Evolutionary conservation across 106 monocot genomes (phyloP).

Genomic region (Acorus gramineus): DNA sequence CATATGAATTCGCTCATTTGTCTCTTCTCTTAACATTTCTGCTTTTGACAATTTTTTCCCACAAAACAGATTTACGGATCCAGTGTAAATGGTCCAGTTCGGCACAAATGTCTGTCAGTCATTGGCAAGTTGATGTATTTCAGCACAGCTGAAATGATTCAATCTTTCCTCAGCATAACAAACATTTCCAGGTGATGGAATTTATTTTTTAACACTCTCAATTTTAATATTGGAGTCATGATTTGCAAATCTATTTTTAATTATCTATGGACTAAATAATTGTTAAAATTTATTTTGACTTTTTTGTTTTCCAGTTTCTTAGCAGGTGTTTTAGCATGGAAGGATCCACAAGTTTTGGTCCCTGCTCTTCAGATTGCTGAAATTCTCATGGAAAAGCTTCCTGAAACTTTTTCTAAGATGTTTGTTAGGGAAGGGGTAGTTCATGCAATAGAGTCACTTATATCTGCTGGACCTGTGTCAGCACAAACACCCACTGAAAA

Average conservation of each 20-base stretch:
- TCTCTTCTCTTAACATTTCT: not conserved
- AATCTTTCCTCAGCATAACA: constrained; percentile 51
- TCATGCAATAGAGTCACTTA: constrained; percentile 86
- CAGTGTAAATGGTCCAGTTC: constrained; percentile 85
- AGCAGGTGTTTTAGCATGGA: constrained; percentile 96
- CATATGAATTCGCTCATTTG: not conserved
- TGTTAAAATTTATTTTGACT: not conserved
- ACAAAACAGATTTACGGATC: constrained; percentile 72
- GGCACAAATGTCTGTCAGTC: constrained; percentile 81
- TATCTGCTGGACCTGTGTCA: constrained; percentile 34
- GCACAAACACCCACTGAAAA: constrained; percentile 43
- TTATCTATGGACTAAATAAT: not conserved
- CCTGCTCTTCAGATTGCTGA: constrained; percentile 95
- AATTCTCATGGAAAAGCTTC: constrained; percentile 92
- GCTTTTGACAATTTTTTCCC: not conserved
- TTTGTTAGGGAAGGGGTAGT: constrained; percentile 99
- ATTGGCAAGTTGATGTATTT: constrained; percentile 93
- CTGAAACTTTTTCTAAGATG: constrained; percentile 71
- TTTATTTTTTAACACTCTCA: not conserved
- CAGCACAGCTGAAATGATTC: constrained; percentile 89
- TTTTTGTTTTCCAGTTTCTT: constrained; percentile 53
- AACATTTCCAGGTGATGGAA: constrained; percentile 75
- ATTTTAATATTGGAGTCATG: not conserved
- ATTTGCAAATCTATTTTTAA: not conserved
- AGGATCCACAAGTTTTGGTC: constrained; percentile 90